Conservation (phyloP, 2,329 filamentous ascomycete genomes). For the Trichoderma koningiopsis region DNA sequence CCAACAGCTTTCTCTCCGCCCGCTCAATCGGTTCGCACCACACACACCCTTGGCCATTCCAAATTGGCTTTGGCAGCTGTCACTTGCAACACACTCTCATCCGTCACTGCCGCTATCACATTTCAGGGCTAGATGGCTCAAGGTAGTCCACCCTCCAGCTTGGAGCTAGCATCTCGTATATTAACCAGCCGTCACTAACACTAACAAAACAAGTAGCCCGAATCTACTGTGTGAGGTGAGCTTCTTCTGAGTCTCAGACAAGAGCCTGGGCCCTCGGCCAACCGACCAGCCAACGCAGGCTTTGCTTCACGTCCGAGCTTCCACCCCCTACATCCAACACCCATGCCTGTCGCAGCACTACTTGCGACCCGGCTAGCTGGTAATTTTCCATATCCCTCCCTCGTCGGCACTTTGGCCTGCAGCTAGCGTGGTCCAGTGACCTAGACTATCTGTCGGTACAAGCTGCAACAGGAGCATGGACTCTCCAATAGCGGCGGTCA, state of each 20-base stretch:
- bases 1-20: neutral
- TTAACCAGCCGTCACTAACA: neutral
- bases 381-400: conserved; percentile 20
- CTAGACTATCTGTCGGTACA: conserved; percentile 15
- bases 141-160: neutral
- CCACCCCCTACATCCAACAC: conserved; percentile 6
- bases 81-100: neutral
- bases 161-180: conserved; percentile 8
- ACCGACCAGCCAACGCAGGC: neutral
- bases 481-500: conserved; percentile 13
- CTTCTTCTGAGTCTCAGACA: neutral
- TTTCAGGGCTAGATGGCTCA: neutral
- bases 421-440: conserved; percentile 26
- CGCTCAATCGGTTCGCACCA: neutral
- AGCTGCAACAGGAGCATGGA: conserved; percentile 8
- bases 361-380: conserved; percentile 17
- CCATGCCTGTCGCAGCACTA: conserved; percentile 12
- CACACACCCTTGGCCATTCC: neutral
- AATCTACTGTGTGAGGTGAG: neutral
- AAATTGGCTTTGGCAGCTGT: neutral
- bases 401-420: conserved; percentile 5
- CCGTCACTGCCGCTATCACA: neutral
- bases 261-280: neutral
- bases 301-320: neutral
- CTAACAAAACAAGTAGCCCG: neutral